Evolutionary conservation across 1,284 basidiomycete genomes (phyloP).

Genomic region (Fomitopsis palustris): DNA sequence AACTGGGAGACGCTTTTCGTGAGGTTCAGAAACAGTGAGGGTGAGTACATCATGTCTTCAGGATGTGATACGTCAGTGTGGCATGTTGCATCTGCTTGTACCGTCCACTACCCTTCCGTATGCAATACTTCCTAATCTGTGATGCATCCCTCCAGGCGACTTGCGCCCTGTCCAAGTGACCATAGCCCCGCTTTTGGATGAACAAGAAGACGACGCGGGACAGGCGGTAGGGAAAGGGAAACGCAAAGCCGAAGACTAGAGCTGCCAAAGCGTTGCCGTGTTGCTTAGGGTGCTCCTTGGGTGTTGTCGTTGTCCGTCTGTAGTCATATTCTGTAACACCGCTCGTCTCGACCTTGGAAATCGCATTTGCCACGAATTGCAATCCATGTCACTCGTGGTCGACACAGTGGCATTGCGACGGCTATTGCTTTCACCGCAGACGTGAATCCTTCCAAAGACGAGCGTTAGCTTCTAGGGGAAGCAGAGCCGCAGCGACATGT

Average conservation of each 20-base stretch:
- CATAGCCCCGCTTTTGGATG: conserved; percentile 36
- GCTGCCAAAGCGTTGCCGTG: neutral
- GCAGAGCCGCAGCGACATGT: conserved; percentile 84
- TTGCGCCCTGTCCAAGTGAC: conserved; percentile 41
- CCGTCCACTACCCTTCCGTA: neutral
- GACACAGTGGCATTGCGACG: neutral
- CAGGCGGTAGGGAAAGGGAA: conserved; percentile 40
- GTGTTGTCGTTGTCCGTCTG: neutral
- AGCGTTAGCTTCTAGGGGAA: conserved; percentile 51
- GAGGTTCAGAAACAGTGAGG: conserved; percentile 54
- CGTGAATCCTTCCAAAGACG: conserved; percentile 37
- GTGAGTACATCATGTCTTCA: conserved; percentile 35
- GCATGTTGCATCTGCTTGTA: conserved; percentile 5
- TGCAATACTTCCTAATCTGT: neutral
- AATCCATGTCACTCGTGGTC: neutral
- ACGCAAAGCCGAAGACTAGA: conserved; percentile 33
- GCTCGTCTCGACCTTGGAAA: neutral
- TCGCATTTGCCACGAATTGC: neutral
- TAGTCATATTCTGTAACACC: neutral
- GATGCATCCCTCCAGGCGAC: conserved; percentile 28
- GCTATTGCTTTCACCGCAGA: neutral
- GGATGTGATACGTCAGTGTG: neutral
- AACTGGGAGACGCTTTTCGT: conserved; percentile 68
- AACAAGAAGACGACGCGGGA: conserved; percentile 38
- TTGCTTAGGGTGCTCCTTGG: neutral